Evolutionary conservation across 2,329 filamentous ascomycete genomes (phyloP).

Genomic region (Pestalotiopsis sp.): DNA sequence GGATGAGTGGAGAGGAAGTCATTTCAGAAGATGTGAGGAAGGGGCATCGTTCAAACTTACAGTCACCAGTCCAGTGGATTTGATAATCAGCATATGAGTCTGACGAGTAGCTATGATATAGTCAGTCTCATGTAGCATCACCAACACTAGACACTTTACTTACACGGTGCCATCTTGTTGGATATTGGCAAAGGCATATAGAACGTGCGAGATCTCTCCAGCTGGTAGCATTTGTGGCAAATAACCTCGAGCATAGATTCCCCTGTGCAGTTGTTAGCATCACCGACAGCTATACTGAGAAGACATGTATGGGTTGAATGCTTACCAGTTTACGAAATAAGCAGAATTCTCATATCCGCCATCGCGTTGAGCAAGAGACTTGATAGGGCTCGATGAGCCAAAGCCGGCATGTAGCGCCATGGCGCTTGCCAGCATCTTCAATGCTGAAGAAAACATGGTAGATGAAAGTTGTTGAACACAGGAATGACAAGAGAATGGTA

Average conservation of each 20-base stretch:
- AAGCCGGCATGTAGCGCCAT: neutral
- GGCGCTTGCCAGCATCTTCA: slow-evolving; percentile 4
- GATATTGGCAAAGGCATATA: slow-evolving; percentile 83
- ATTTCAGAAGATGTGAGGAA: neutral
- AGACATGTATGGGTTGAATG: neutral
- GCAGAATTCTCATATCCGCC: slow-evolving; percentile 45
- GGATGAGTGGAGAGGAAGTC: too few relatives aligned
- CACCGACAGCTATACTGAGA: neutral
- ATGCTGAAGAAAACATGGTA: slow-evolving; percentile 4
- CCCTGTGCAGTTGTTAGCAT: slow-evolving; percentile 44
- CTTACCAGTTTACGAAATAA: slow-evolving; percentile 54
- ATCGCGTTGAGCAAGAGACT: slow-evolving; percentile 22
- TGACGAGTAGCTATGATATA: slow-evolving; percentile 53
- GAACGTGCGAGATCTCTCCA: slow-evolving; percentile 72
- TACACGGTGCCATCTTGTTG: slow-evolving; percentile 72
- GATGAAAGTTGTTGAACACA: neutral
- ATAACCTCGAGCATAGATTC: slow-evolving; percentile 75
- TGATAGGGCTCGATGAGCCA: slow-evolving; percentile 6
- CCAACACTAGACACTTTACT: slow-evolving; percentile 24
- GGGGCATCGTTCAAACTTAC: slow-evolving; percentile 32
- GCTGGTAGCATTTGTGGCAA: slow-evolving; percentile 71
- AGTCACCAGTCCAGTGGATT: slow-evolving; percentile 74
- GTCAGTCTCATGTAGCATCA: neutral
- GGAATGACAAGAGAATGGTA: neutral
- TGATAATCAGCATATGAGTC: slow-evolving; percentile 72